Percentiles rank a stretch among this genome's conserved stretches.
Conservation (phyloP, 371 early-diverging fungal genomes). For the Mucor mucedo region DNA sequence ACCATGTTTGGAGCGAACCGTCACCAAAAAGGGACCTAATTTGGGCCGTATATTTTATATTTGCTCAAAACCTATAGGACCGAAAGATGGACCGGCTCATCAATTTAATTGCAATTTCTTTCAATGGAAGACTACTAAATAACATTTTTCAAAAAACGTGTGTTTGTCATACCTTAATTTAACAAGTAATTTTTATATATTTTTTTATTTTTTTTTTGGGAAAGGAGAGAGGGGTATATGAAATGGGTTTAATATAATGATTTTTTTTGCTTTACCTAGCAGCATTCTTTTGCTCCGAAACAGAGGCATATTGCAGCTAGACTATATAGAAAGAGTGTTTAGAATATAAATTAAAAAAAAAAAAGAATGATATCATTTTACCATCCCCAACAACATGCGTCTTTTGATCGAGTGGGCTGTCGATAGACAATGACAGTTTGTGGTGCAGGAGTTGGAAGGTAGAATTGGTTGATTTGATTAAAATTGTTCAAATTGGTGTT, state of each 20-base stretch:
- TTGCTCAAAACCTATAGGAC: constrained; percentile 65
- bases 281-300: constrained; percentile 37
- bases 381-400: constrained; percentile 57
- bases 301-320: constrained; percentile 33
- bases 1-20: constrained; percentile 65
- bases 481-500: neutral
- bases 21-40: constrained; percentile 76
- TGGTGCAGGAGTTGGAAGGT: constrained; percentile 45
- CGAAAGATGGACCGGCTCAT: constrained; percentile 28
- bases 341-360: neutral
- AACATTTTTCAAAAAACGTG: constrained; percentile 4
- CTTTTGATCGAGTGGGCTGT: constrained; percentile 43
- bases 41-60: constrained; percentile 74
- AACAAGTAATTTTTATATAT: neutral
- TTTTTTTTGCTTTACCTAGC: neutral
- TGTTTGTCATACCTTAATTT: constrained; percentile 1
- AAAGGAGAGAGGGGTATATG: neutral
- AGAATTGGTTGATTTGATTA: constrained; percentile 18
- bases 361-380: constrained; percentile 15
- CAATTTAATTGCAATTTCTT: constrained; percentile 64
- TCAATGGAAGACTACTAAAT: constrained; percentile 45
- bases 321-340: constrained; percentile 14
- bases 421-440: constrained; percentile 46
- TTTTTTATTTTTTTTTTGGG: too few relatives aligned
- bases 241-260: neutral